Evolutionary conservation across 257 asterid species (phyloP).

Genomic region (Eucommia ulmoides): DNA sequence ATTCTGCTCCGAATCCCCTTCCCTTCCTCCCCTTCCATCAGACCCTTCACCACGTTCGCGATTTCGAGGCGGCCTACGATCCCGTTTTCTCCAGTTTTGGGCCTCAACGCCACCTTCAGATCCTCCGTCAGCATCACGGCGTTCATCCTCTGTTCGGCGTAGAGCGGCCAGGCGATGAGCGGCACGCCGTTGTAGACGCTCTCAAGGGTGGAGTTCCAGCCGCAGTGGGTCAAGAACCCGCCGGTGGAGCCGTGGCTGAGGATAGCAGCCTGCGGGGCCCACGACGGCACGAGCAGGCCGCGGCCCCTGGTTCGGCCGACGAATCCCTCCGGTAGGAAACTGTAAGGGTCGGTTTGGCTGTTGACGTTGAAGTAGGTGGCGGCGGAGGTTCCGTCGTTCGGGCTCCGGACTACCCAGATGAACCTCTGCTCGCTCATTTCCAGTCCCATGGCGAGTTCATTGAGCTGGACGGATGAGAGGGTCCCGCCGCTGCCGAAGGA

Average conservation of each 20-base stretch:
- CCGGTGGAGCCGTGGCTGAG: conserved; percentile 12
- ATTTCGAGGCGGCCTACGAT: background rate
- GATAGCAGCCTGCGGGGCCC: conserved; percentile 23
- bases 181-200: conserved; percentile 12
- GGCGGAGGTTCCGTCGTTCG: background rate
- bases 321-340: conserved; percentile 17
- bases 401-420: background rate
- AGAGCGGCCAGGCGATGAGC: conserved; percentile 19
- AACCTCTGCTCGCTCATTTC: background rate
- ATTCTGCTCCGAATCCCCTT: background rate
- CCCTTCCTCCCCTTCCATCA: conserved; percentile 1
- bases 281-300: conserved; percentile 14
- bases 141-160: conserved; percentile 17
- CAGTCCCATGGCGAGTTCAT: background rate
- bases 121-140: background rate
- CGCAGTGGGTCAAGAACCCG: conserved; percentile 20
- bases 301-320: conserved; percentile 8
- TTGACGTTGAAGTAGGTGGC: background rate
- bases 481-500: conserved; percentile 25
- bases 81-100: background rate
- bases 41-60: conserved; percentile 1
- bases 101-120: background rate
- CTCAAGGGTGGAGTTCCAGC: conserved; percentile 20
- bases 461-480: conserved; percentile 1
- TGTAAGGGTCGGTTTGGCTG: conserved; percentile 2